Conservation (phyloP, 345 rosid species). For the Combretum micranthum region DNA sequence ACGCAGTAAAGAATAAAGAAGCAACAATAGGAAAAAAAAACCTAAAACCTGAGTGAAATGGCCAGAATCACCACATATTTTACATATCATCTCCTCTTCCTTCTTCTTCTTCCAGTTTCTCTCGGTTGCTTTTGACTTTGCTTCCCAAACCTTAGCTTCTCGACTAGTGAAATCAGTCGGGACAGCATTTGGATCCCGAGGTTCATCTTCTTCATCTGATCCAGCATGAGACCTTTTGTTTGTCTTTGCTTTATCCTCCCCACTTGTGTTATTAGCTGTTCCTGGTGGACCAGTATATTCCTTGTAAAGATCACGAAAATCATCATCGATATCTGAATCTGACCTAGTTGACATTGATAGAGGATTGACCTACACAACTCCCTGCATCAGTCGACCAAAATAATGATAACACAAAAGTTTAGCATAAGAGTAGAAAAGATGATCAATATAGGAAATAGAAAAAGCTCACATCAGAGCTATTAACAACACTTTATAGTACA, state of each 20-base stretch:
- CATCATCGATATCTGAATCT: slow-evolving; percentile 81
- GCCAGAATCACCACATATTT: slow-evolving; percentile 93
- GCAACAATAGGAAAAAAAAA: not conserved
- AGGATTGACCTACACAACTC: no score
- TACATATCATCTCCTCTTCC: slow-evolving; percentile 98
- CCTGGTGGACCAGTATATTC: slow-evolving; percentile 86
- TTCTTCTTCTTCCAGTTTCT: slow-evolving; percentile 98
- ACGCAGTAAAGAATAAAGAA: not conserved
- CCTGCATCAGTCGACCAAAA: no score
- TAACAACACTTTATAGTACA: no score
- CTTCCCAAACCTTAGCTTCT: slow-evolving; percentile 99
- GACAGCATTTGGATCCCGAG: slow-evolving; percentile 90
- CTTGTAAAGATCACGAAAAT: slow-evolving; percentile 90
- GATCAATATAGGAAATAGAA: no score
- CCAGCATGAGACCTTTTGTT: slow-evolving; percentile 50
- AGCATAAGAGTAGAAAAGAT: no score
- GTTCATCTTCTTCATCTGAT: slow-evolving; percentile 67
- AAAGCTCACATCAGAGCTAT: no score
- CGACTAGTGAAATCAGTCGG: slow-evolving; percentile 98
- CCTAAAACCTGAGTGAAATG: slow-evolving; percentile 90
- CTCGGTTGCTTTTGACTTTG: slow-evolving; percentile 97
- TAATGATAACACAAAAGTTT: no score
- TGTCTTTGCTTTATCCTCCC: slow-evolving; percentile 42
- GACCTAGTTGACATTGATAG: slow-evolving; percentile 56
- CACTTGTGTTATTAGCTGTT: slow-evolving; percentile 18